Base-by-base conservation (phyloP, 345 rosid species). In the Arabidopsis arenosa region DNA sequence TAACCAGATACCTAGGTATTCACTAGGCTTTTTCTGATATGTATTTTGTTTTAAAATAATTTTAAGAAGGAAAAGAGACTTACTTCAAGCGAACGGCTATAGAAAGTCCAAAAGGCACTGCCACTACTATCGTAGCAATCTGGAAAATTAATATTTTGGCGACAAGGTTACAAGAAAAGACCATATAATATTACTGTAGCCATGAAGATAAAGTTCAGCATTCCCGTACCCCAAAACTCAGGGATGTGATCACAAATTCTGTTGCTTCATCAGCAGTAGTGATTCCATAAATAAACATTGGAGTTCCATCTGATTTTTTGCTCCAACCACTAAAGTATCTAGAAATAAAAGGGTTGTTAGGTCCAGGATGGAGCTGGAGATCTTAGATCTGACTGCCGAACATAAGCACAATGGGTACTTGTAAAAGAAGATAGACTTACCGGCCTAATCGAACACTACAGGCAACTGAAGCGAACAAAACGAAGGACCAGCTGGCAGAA, bases 101-200 rank as follows among this genome's bases (percentile, higher is more conserved):
- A 57, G 90, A 86, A 75, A 93, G 91, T 73, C 97, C 98, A 75
- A 90, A 90, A 14, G 98, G 98, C 66, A 93, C 88, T 11, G 94
- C 97, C 76, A 88, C 97, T 47, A 91, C 86, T 37, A 93, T 88
- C 63, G 89, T 93, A 1, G 86, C 88, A 14, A 91, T 93, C 97
- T 93, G 70, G 12, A 85, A 53, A 74, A 52, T 48, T 63, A 52
- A 15, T 54, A 12, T 65, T 51, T 78, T 53, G 70, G 85, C 66
- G 70, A 80, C 17, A 21, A 17, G 33, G 48, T 66, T 62, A 26
- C 30, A 55, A 21, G 36, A 47, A 56, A 35, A 52, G 18, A 45
- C 51, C 9, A 45, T 6, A 26, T 26, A 39, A 13, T 57, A 40
- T 17, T 48, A 72, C 14, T 51, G 18, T 51, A 69, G 48, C 36